Evolutionary conservation across 192 early-diverging fungal genomes (phyloP).

Genomic region (Cladochytrium replicatum): DNA sequence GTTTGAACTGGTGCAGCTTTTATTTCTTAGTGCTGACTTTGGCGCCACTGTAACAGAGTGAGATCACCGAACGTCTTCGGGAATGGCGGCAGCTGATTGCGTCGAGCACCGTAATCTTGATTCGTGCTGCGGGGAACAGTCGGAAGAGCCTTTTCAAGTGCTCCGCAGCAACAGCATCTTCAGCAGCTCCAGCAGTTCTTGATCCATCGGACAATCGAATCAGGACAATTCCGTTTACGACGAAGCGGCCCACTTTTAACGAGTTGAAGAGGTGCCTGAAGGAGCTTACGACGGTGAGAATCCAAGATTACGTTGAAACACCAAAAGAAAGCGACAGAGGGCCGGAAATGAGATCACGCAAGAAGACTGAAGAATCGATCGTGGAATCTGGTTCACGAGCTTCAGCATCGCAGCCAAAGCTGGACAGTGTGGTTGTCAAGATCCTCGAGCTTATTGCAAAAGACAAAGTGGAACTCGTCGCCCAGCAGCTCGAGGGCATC

Average conservation of each 20-base stretch:
- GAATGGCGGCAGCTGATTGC: slow-evolving; percentile 63
- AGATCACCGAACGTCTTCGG: slow-evolving; percentile 62
- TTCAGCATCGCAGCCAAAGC: too few species aligned
- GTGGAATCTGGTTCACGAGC: too few species aligned
- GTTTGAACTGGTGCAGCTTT: slow-evolving; percentile 14
- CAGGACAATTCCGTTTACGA: slow-evolving; percentile 65
- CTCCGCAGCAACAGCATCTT: slow-evolving; percentile 6
- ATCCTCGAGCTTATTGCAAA: slow-evolving; percentile 5
- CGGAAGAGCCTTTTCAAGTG: slow-evolving; percentile 17
- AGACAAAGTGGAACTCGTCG: slow-evolving; percentile 1
- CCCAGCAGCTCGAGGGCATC: too few species aligned
- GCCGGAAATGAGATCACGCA: too few species aligned
- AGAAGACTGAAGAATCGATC: too few species aligned
- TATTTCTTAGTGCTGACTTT: slow-evolving; percentile 6
- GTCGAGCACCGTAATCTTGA: slow-evolving; percentile 58
- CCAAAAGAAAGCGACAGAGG: slow-evolving; percentile 9
- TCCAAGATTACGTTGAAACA: slow-evolving; percentile 34
- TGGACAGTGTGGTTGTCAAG: slow-evolving; percentile 1
- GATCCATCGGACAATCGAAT: slow-evolving; percentile 36
- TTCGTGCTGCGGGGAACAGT: slow-evolving; percentile 46
- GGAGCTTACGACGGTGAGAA: slow-evolving; percentile 50
- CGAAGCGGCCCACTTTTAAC: slow-evolving; percentile 61
- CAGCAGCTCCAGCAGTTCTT: slow-evolving; percentile 21
- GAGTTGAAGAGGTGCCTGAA: slow-evolving; percentile 59
- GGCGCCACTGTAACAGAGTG: slow-evolving; percentile 29